phyloP scores from a whole-genome alignment of 208 protist species.

The Trypanosoma platydactyli region DNA sequence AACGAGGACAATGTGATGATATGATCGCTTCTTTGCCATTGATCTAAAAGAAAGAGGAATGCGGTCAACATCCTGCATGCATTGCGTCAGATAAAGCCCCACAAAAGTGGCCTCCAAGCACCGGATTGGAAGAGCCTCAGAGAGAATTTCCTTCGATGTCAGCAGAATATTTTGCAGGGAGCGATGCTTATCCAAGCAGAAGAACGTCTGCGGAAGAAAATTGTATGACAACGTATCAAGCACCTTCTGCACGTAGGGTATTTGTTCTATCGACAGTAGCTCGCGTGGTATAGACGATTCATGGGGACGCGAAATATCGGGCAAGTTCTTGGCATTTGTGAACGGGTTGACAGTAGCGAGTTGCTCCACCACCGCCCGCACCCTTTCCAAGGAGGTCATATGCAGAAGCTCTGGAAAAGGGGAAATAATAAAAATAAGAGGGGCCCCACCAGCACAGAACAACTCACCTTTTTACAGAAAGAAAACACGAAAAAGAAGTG shows the following conservation, averaged over 20 bases:
- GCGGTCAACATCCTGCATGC: conserved; percentile 69
- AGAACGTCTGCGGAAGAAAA: conserved; percentile 89
- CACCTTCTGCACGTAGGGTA: conserved; percentile 70
- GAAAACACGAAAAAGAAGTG: conserved; percentile 13
- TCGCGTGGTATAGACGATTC: conserved; percentile 57
- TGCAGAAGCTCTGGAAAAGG: conserved; percentile 7
- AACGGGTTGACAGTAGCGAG: conserved; percentile 71
- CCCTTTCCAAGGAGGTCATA: conserved; percentile 20
- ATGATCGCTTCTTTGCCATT: conserved; percentile 50
- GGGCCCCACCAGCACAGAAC: background rate
- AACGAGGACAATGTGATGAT: conserved; percentile 88
- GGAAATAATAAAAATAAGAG: conserved; percentile 15
- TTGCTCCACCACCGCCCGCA: conserved; percentile 53
- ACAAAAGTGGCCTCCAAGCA: conserved; percentile 93
- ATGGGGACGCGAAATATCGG: conserved; percentile 68
- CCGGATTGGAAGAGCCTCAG: conserved; percentile 87
- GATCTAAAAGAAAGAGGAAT: conserved; percentile 91
- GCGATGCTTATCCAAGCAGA: conserved; percentile 87
- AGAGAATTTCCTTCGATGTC: conserved; percentile 79
- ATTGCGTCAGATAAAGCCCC: conserved; percentile 77
- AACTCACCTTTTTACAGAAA: conserved; percentile 10
- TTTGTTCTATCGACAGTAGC: conserved; percentile 46
- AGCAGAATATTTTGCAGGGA: conserved; percentile 81
- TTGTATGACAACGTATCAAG: conserved; percentile 87
- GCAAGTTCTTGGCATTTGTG: conserved; percentile 44